Evolutionary conservation across 768 basidiomycete genomes (phyloP), one percentile per base, ranked within the genome.

Genomic region (Cystobasidiopsis lactophilus): DNA sequence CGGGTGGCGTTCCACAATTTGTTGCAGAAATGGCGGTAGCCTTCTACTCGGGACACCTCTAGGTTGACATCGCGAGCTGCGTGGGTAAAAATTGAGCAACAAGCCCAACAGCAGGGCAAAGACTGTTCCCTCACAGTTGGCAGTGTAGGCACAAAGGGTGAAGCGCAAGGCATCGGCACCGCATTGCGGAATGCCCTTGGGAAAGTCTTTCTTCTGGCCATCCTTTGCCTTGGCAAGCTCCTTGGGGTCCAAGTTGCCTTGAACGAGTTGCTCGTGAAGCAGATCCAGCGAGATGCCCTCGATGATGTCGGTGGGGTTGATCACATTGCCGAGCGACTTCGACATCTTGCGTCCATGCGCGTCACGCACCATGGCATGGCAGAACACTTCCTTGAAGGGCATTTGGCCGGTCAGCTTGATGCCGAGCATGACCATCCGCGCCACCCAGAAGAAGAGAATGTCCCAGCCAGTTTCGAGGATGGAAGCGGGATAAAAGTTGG

Each of bases 391-490:
- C 45, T 76, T 73, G 75, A 96, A 98, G 1, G 93, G 93, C 72
- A 98, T 75, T 62, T 82, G 67, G 26, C 75, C 88, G 0, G 93
- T 98, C 43, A 95, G 76, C 52, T 80, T 74, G 60, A 85, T 69
- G 40, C 93, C 91, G 33, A 96, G 77, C 62, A 98, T 70, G 46
- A 83, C 91, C 91, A 96, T 98, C 40, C 93, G 81, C 16, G 93
- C 89, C 5, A 96, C 91, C 93, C 93, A 98, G 76, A 96, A 96
- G 74, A 89, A 89, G n/a, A 98, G 68, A 62, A 96, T 96, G 58
- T 96, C 93, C 91, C 93, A 96, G 43, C 93, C 93, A 0, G 93
- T 98, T 69, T 96, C 93, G 29, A 96, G 76, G 40, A 96, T 60
- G n/a, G 78, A 75, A 2, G 84, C 69, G 0, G 93, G 93, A 66